phyloP scores from a whole-genome alignment of 257 asterid genomes.

The Coffea canephora region DNA sequence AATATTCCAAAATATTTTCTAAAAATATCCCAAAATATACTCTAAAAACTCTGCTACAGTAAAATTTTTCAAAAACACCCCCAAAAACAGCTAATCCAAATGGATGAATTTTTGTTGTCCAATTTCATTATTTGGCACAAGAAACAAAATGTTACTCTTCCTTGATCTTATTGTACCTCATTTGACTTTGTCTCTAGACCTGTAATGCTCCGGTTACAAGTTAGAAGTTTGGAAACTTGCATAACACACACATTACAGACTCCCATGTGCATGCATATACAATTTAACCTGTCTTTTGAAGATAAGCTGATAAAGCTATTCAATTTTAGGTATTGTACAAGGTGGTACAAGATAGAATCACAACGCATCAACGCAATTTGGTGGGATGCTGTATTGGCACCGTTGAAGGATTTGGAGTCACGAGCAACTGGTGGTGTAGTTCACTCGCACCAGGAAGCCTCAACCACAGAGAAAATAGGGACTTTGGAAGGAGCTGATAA shows the following conservation, averaged over 20 bases:
- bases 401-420: conserved; percentile 77
- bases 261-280: not conserved
- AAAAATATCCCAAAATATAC: too few relatives aligned
- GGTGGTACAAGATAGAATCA: conserved; percentile 87
- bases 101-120: not conserved
- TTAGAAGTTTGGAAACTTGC: not conserved
- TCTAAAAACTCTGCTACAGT: too few relatives aligned
- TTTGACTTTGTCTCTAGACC: not conserved
- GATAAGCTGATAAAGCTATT: conserved; percentile 2
- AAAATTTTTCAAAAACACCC: too few relatives aligned
- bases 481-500: conserved; percentile 20
- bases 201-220: not conserved
- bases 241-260: not conserved
- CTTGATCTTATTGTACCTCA: not conserved
- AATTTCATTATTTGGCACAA: not conserved
- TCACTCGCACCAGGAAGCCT: conserved; percentile 38
- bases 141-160: not conserved
- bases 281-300: not conserved
- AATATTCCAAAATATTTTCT: too few relatives aligned
- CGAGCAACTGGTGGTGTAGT: conserved; percentile 52
- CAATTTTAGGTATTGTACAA: conserved; percentile 68
- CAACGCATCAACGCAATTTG: conserved; percentile 64
- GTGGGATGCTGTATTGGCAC: conserved; percentile 85
- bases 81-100: too few relatives aligned
- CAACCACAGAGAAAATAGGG: conserved; percentile 21